Base-by-base conservation (phyloP, 2,329 filamentous ascomycete species). In the Penicillium sp. region DNA sequence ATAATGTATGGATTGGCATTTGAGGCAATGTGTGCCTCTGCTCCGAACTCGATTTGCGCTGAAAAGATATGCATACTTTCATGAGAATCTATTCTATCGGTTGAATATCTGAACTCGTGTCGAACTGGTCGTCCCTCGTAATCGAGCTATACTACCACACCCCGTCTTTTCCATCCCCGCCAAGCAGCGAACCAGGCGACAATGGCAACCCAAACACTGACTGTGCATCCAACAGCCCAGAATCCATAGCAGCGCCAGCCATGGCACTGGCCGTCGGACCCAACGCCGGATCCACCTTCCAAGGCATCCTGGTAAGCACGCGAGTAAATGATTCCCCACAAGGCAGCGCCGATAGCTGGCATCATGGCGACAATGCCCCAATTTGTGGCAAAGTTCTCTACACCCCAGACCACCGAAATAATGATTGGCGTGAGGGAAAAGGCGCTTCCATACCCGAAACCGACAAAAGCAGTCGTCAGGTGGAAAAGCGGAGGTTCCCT, bases 361-460 rank as follows among this genome's bases (percentile, higher is more conserved):
- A 90, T 81, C 72, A 93, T 92, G 28, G 89, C 88, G 6, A 96
- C 80, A 44, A 96, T 89, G 7, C 92, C 92, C 80, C 90, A 98
- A 55, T 98, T 96, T 0, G 92, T 98, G 41, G 87, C 92, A 60
- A 98, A 96, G 61, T 96, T 98, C 69, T 96, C 89, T 0, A 95
- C 88, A 16, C 92, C 92, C 92, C 92, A 98, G 30, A 98, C 90
- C 7, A 95, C 88, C n/a, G 82, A 87, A 51, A 95, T 84, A 39
- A 96, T 85, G 48, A 96, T 89, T 2, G 92, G 92, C 0, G 85
- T 84, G 4, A 96, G 75, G 32, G 80, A 84, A 69, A 96, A 98
- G 14, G 89, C 79, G 20, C 89, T 89, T 30, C 92, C 92, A 59
- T 98, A 96, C 30, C 92, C 92, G 1, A 88, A 82, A 5, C 92